Conservation (phyloP, 768 basidiomycete species). For the Dictyophora rubrovolvata region DNA sequence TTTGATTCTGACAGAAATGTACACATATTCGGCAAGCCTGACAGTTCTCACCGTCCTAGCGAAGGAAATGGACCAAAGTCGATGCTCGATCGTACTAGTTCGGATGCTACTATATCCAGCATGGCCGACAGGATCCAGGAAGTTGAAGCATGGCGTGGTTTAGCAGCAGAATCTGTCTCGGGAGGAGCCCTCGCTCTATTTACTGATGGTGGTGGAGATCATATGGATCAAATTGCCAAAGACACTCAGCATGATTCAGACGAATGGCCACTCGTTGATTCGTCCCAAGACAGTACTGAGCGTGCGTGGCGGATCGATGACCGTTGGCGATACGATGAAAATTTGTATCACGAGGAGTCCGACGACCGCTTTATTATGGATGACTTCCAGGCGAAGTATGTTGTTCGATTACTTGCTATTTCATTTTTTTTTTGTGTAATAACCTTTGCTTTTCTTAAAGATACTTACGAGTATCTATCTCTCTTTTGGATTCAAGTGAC, state of each 20-base stretch:
- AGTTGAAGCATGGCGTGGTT: constrained; percentile 8
- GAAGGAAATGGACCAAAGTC: neutral
- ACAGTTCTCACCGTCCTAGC: neutral
- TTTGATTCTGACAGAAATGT: constrained; percentile 1
- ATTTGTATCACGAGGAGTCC: constrained; percentile 50
- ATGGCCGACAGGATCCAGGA: neutral
- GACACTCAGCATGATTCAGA: constrained; percentile 21
- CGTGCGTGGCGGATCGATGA: constrained; percentile 35
- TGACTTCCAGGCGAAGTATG: constrained; percentile 50
- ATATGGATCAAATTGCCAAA: constrained; percentile 1
- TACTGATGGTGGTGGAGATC: neutral
- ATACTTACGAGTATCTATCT: constrained; percentile 45
- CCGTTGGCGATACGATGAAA: constrained; percentile 60
- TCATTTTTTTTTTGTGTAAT: neutral
- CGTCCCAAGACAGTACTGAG: constrained; percentile 26
- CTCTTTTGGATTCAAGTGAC: constrained; percentile 47
- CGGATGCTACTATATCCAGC: neutral
- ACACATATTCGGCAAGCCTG: neutral
- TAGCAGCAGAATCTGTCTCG: constrained; percentile 6
- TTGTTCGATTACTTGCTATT: neutral
- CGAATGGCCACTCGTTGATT: constrained; percentile 13
- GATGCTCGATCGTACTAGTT: neutral
- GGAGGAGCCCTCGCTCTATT: constrained; percentile 7
- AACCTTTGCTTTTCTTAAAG: constrained; percentile 21
- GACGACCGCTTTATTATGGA: constrained; percentile 61